Evolutionary conservation across 768 basidiomycete species (phyloP), one percentile per base, ranked within the genome.

Genomic region (Leccinum imitatum): DNA sequence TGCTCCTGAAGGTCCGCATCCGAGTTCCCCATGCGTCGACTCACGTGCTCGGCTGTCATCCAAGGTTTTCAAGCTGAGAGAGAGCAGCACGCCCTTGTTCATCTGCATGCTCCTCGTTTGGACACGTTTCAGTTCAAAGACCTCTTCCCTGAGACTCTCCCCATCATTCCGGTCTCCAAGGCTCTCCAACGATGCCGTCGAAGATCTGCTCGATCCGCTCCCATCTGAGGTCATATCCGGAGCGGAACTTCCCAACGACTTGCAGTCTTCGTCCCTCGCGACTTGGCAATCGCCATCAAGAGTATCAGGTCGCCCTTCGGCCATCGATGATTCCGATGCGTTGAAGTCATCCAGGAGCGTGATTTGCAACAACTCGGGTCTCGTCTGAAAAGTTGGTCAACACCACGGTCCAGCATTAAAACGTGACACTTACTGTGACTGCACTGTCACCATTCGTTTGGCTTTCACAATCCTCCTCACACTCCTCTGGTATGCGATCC

Each of bases 31-130:
- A 14, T 59, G 27, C 13, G 25, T 19, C 10, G 25, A 8, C 35
- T 14, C 68, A 14, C 58, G 17, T 21, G 35, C 56, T 50, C 58
- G 50, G 13, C 10, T 23, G 35, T 59, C 55, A 7, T 58, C 59
- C 33, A 59, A 33, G 21, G 23, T 51, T 52, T 61, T 68, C 21
- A 61, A 41, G 55, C 65, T 59, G 62, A 79, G 60, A 14, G 75
- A 71, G 33, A 83, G 63, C 27, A 84, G 64, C 50, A 80, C 72
- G 4, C 78, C 81, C 66, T 75, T 78, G 69, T 81, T 79, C 60
- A 82, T 72, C 65, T 82, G 79, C 67, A 84, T 71, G 60, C 81
- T 84, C 66, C 76, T 79, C 51, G 80, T 78, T 52, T 79, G 81
- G 3, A 75, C 82, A 13, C 80, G 76, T 62, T 74, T 76, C 50